Evolutionary conservation across 106 monocot species (phyloP).

Genomic region (Acorus calamus): DNA sequence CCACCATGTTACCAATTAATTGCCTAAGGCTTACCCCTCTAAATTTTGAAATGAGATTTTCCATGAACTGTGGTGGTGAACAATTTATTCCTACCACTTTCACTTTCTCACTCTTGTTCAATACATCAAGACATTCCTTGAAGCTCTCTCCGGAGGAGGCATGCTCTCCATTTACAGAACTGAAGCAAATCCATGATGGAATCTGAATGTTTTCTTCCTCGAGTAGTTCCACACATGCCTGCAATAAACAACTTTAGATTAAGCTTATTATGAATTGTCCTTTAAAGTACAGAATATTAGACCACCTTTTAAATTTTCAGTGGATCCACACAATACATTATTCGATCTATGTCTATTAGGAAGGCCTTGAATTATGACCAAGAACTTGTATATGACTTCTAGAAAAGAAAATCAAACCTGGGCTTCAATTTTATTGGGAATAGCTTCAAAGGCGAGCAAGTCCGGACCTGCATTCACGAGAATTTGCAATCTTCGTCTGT

Average conservation of each 20-base stretch:
- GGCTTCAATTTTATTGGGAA: constrained; percentile 74
- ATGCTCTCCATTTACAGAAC: constrained; percentile 49
- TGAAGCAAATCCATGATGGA: constrained; percentile 80
- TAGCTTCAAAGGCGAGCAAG: constrained; percentile 72
- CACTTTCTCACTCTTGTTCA: constrained; percentile 54
- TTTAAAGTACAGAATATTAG: too few relatives aligned
- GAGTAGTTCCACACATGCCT: constrained; percentile 59
- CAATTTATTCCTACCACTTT: constrained; percentile 57
- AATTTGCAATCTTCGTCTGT: constrained; percentile 50
- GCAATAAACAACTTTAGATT: neutral
- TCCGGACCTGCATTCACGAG: constrained; percentile 46
- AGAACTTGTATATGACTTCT: neutral
- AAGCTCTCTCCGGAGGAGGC: constrained; percentile 59
- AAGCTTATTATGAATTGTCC: too few relatives aligned
- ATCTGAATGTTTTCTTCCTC: constrained; percentile 64
- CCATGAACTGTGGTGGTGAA: constrained; percentile 54
- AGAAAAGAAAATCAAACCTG: constrained; percentile 26
- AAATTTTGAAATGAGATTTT: constrained; percentile 39
- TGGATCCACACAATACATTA: too few relatives aligned
- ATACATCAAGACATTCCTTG: constrained; percentile 37
- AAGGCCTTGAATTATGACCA: too few relatives aligned
- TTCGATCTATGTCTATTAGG: too few relatives aligned
- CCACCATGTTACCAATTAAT: neutral
- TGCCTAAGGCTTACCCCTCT: constrained; percentile 32
- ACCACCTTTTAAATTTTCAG: too few relatives aligned